Percentiles rank a stretch among this genome's conserved stretches.
phyloP scores from a whole-genome alignment of 2,329 filamentous ascomycete species.

The Calonectria pteridis region DNA sequence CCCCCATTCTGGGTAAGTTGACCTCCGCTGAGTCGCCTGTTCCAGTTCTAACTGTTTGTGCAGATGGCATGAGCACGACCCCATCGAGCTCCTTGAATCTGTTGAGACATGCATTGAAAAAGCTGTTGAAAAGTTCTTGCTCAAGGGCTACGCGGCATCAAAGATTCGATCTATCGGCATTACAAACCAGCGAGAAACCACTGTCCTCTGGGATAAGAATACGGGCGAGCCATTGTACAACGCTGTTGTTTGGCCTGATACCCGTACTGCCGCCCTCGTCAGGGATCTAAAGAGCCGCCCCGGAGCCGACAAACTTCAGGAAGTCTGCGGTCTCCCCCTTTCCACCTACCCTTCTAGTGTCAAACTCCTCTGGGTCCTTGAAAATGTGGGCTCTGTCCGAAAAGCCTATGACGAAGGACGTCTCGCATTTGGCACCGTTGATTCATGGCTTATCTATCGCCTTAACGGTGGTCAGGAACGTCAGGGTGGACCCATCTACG shows the following conservation, averaged over 20 bases:
- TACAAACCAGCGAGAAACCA: slow-evolving; percentile 92
- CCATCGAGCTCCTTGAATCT: slow-evolving; percentile 79
- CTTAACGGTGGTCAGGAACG: slow-evolving; percentile 80
- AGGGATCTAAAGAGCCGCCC: slow-evolving; percentile 78
- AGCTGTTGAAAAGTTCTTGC: slow-evolving; percentile 77
- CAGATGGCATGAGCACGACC: slow-evolving; percentile 93
- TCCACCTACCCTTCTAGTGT: slow-evolving; percentile 91
- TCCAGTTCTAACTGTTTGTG: slow-evolving; percentile 17
- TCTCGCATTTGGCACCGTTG: slow-evolving; percentile 87
- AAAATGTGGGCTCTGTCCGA: slow-evolving; percentile 76
- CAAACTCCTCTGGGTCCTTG: slow-evolving; percentile 86
- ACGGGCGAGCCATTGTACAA: slow-evolving; percentile 87
- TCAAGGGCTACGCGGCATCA: slow-evolving; percentile 74
- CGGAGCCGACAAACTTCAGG: slow-evolving; percentile 76
- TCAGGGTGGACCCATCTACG: slow-evolving; percentile 70
- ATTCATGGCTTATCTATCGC: slow-evolving; percentile 88
- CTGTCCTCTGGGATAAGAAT: slow-evolving; percentile 84
- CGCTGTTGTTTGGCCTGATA: slow-evolving; percentile 92
- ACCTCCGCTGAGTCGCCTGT: background rate
- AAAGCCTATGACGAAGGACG: slow-evolving; percentile 81
- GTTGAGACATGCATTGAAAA: slow-evolving; percentile 85
- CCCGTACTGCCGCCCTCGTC: slow-evolving; percentile 78
- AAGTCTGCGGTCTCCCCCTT: slow-evolving; percentile 83
- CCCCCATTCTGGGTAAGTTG: slow-evolving; percentile 82
- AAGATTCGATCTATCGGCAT: slow-evolving; percentile 85